Conservation (phyloP, 352 stramenopile genomes). For the Phytophthora pinifolia region DNA sequence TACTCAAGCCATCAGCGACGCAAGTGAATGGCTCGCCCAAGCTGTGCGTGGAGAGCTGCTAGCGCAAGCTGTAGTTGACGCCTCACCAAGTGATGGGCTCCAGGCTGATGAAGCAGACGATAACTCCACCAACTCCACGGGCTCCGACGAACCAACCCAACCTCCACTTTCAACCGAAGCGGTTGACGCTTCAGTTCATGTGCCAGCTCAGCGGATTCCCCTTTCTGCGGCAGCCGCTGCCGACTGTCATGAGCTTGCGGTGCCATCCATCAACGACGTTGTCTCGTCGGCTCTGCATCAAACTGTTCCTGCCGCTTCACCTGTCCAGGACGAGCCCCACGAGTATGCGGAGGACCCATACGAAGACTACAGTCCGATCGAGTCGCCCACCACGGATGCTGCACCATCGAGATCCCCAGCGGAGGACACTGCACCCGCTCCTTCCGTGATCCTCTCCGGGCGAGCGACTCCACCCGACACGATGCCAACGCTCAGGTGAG, state of each 20-base stretch:
- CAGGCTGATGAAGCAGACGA: constrained; percentile 1
- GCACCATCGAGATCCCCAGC: not conserved
- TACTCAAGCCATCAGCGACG: constrained; percentile 3
- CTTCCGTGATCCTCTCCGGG: constrained; percentile 1
- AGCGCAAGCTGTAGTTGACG: constrained; percentile 3
- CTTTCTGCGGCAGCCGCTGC: not conserved
- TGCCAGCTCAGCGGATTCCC: constrained; percentile 12
- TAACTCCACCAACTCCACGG: not conserved
- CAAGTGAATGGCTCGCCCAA: constrained; percentile 10
- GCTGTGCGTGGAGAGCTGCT: constrained; percentile 9
- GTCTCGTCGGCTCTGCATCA: constrained; percentile 15
- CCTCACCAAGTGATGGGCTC: not conserved
- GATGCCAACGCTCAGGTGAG: constrained; percentile 18
- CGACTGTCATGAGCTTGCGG: constrained; percentile 8
- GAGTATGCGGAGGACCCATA: constrained; percentile 16
- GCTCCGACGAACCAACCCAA: not conserved
- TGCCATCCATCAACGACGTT: constrained; percentile 14
- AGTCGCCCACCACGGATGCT: not conserved
- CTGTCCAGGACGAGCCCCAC: constrained; percentile 1
- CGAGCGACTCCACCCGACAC: constrained; percentile 21
- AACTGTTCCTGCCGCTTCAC: not conserved
- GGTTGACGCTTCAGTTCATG: not conserved
- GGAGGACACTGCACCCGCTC: not conserved
- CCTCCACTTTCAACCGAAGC: not conserved
- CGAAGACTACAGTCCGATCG: constrained; percentile 23